Evolutionary conservation across 257 asterid species (phyloP), one percentile per base, ranked within the genome.

Genomic region (Gentiana dahurica): DNA sequence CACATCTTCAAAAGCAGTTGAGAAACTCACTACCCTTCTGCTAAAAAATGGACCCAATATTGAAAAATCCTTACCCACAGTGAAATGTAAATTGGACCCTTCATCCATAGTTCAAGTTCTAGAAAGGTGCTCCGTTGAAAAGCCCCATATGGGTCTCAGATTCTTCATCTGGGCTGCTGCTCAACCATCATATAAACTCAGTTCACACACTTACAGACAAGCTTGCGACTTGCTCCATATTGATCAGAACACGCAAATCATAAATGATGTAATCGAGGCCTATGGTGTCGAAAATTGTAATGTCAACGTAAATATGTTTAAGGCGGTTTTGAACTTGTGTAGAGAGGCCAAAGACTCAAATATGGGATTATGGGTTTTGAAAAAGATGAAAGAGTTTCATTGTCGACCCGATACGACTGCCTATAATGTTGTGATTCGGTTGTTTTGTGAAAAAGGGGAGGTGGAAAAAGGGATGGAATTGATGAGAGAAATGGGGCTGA

Each of bases 91-190:
- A 65, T 75, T 89, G 50, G 81, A 82, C 60, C 55, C 78, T 53
- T 54, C 59, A 3, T 87, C 89, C 69, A 67, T 90, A n/a, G 45
- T 69, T 15, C 79, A 79, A 54, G 87, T 90, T 2, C 66, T 90
- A 47, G 71, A 76, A 70, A 73, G 66, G 48, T 84, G 83, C 33
- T 81, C 76, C 2, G 51, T 57, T 36, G 80, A 79, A 51, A 81
- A 82, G 45, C 91, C 82, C 52, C 81, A 78, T 70, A 65, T 75
- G 69, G 94, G 94, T 24, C 71, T 81, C 15, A 64, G 98, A 36
- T 90, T 90, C 82, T 90, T 90, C 59, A 72, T 90, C 34, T 90
- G 98, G 98, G 91, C 98, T 49, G 96, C 80, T 10, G 64, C 87
- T 62, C 91, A 87, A 47, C 81, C 87, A 54, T 67, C 67, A 7